Conservation (phyloP, 208 protist species). For the Leishmania braziliensis region DNA sequence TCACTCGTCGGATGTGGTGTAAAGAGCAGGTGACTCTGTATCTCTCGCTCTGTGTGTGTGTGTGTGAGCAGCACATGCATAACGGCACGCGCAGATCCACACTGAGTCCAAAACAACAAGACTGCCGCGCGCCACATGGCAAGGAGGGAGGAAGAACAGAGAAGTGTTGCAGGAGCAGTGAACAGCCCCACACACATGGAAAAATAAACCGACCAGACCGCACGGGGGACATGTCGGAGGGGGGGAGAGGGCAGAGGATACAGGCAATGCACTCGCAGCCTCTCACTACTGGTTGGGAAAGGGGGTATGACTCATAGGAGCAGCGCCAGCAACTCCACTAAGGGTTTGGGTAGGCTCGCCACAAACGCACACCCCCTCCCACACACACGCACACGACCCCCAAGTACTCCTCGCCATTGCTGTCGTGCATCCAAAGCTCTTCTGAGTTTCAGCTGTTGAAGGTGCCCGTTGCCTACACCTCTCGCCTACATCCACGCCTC, state of each 20-base stretch:
- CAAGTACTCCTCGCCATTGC: neutral
- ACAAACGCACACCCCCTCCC: neutral
- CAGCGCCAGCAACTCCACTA: neutral
- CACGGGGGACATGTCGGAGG: neutral
- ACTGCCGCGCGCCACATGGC: neutral
- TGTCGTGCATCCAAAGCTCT: neutral
- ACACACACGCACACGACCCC: neutral
- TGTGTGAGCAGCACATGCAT: neutral
- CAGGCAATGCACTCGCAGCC: neutral
- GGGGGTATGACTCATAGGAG: neutral
- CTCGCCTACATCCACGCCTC: neutral
- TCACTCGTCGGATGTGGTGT: neutral
- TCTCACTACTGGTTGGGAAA: neutral
- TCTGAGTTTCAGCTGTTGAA: neutral
- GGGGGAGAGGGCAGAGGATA: neutral
- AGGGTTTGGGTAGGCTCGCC: neutral
- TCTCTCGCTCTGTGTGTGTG: neutral
- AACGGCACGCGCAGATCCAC: neutral
- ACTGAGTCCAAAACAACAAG: neutral
- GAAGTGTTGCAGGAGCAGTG: neutral
- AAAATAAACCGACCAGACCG: neutral
- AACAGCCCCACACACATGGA: neutral
- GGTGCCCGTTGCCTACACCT: neutral
- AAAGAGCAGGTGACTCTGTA: neutral
- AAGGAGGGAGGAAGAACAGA: neutral